Base-by-base conservation (phyloP, 331 rosid species). In the Stylosanthes scabra region DNA sequence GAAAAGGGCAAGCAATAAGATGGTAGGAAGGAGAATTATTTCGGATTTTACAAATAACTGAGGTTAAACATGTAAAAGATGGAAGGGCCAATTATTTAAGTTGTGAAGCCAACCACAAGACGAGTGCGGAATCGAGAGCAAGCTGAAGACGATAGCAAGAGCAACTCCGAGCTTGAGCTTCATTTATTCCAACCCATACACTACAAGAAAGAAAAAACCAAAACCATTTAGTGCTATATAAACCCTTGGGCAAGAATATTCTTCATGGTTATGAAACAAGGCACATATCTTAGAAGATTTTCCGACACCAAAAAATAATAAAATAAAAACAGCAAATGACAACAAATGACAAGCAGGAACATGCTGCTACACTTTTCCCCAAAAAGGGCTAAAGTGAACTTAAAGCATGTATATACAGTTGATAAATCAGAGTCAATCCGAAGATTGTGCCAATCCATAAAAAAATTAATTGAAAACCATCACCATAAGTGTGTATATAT, bases 21-120 rank as follows among this genome's bases (percentile, higher is more conserved):
- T n/a, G n/a, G n/a, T n/a, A n/a, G n/a, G n/a, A n/a, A n/a, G n/a
- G n/a, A n/a, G n/a, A 78, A n/a, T n/a, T n/a, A n/a, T 37, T 62
- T 76, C 41, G 72, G 74, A 66, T 39, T 6, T 27, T 34, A 76
- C 31, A 5, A 68, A 58, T 40, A n/a, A 42, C 29, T 11, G 6
- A 66, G 49, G 56, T 63, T 54, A 70, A 80, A 56, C 40, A 7
- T 15, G 46, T 64, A 28, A 75, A 80, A 62, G 64, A 58, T 44
- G 63, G 49, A 46, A 79, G 62, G 47, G 66, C 31, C 66, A 75
- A 59, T 34, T 69, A 31, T 67, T 66, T 42, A 65, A 56, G 63
- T 34, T 41, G 47, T n/a, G 41, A 63, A 75, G 86, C 97, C 88
- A 60, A 92, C 99, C 97, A 56, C 92, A 86, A 69, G 83, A 37